Base-by-base conservation (phyloP, 441 rosid species). In the Brassica balearica region DNA sequence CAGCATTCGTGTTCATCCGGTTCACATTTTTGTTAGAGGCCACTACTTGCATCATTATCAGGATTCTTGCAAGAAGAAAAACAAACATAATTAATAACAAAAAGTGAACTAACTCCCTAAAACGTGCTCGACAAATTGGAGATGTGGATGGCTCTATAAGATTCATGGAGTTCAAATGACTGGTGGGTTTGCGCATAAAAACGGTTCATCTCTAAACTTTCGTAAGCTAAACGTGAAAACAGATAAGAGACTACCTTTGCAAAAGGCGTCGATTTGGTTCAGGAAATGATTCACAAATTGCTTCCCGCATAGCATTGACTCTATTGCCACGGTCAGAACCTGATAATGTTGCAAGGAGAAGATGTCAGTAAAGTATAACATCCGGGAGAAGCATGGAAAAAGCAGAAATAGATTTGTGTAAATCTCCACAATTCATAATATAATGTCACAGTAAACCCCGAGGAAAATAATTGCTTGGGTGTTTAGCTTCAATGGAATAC, bases 261-360 rank as follows among this genome's bases (percentile, higher is more conserved):
- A 96, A 81, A 73, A 96, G 84, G 81, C 89, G 94, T n/a, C 99
- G 98, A 76, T 96, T 96, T 80, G 99, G 99, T 88, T 96, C 99
- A 64, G 99, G 99, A 82, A 96, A 96, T 61, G 97, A 88, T 84
- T 94, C 99, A 65, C 90, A 86, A 78, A 96, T 91, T 76, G 99
- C 98, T 75, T 82, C 80, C 66, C 97, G 91, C 92, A 94, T 93
- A 81, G 95, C 90, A 85, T 85, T 86, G 75, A 92, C 91, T 87
- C 97, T 86, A 82, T 51, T 75, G 60, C 83, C 82, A 46, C 89
- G 95, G 73, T 91, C 94, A 51, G 88, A 79, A 79, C 97, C 99
- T 94, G 85, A 71, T 65, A 55, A 82, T 34, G 60, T 59, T 79
- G 43, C 25, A 23, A 60, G 15, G 34, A 23, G 32, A 25, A 76